phyloP scores from a whole-genome alignment of 352 stramenopile genomes.

The Phytophthora europaea region DNA sequence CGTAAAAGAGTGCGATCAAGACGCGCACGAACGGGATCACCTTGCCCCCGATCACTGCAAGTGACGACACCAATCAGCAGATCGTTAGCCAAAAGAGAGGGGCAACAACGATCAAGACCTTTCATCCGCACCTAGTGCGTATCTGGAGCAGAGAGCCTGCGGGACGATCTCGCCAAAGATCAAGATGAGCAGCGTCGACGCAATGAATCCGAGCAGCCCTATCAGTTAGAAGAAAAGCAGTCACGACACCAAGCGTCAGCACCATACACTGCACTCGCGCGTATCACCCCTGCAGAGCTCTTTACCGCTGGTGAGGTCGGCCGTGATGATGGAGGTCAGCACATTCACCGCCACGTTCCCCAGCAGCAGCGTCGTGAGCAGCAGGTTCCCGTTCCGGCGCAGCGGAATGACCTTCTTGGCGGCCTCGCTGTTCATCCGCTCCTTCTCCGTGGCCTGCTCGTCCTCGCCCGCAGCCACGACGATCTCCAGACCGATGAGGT shows the following conservation, averaged over 20 bases:
- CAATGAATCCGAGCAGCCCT: slow-evolving; percentile 92
- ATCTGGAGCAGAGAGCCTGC: slow-evolving; percentile 94
- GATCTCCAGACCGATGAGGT: slow-evolving; percentile 98
- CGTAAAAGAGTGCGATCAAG: slow-evolving; percentile 94
- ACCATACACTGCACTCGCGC: neutral
- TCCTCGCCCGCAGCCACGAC: slow-evolving; percentile 94
- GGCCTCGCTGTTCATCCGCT: slow-evolving; percentile 65
- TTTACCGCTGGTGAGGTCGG: slow-evolving; percentile 84
- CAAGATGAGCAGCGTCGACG: slow-evolving; percentile 96
- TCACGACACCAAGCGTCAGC: neutral
- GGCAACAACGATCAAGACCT: neutral
- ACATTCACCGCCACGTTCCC: slow-evolving; percentile 98
- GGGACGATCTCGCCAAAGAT: slow-evolving; percentile 97
- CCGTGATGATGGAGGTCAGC: slow-evolving; percentile 97
- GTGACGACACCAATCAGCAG: neutral
- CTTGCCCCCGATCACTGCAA: slow-evolving; percentile 69
- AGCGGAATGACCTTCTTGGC: slow-evolving; percentile 91
- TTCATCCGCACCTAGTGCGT: slow-evolving; percentile 89
- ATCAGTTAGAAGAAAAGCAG: slow-evolving; percentile 1
- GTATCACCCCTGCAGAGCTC: neutral
- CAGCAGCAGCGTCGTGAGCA: slow-evolving; percentile 98
- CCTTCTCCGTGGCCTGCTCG: slow-evolving; percentile 67
- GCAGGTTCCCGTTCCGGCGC: slow-evolving; percentile 95
- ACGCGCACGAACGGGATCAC: slow-evolving; percentile 94
- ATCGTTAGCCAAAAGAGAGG: neutral